These are phyloP conservation scores for Candolleomyces efflorescens DNA, from an alignment of 768 basidiomycete species.

Conservation along the genomic window DNA sequence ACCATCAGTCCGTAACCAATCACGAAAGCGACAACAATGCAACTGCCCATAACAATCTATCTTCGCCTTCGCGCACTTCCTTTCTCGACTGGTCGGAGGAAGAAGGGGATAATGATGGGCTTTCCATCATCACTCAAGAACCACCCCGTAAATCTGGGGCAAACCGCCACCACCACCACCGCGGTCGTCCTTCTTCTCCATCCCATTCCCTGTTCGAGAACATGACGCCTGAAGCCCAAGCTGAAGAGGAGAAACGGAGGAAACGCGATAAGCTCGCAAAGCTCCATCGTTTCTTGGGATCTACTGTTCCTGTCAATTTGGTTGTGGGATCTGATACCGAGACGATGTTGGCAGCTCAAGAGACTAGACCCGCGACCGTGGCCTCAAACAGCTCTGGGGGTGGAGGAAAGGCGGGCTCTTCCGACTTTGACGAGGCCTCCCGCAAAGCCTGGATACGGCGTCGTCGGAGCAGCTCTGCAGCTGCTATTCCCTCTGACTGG, in stretches of 20 bases:
- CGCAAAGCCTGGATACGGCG: constrained; percentile 42
- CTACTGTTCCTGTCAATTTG: constrained; percentile 66
- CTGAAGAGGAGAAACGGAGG: constrained; percentile 58
- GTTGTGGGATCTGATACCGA: constrained; percentile 47
- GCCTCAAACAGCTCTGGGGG: constrained; percentile 9
- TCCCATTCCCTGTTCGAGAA: constrained; percentile 45
- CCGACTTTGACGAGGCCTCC: neutral
- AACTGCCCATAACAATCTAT: constrained; percentile 14
- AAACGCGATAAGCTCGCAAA: constrained; percentile 77
- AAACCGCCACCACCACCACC: no score
- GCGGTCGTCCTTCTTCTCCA: constrained; percentile 33
- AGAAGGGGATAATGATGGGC: constrained; percentile 32
- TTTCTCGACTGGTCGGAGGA: constrained; percentile 74
- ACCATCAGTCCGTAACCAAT: constrained; percentile 8
- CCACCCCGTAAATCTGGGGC: constrained; percentile 18
- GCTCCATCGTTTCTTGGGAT: constrained; percentile 84
- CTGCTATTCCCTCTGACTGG: constrained; percentile 45
- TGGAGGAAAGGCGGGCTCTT: constrained; percentile 18
- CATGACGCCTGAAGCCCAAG: constrained; percentile 47
- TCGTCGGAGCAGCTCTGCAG: constrained; percentile 51
- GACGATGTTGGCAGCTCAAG: constrained; percentile 6
- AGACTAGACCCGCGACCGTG: constrained; percentile 19
- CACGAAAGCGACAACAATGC: neutral
- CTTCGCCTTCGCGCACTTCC: constrained; percentile 35
- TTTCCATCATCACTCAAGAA: constrained; percentile 21